Conservation (phyloP, 2,329 filamentous ascomycete genomes). For the Xylariaceae sp. region DNA sequence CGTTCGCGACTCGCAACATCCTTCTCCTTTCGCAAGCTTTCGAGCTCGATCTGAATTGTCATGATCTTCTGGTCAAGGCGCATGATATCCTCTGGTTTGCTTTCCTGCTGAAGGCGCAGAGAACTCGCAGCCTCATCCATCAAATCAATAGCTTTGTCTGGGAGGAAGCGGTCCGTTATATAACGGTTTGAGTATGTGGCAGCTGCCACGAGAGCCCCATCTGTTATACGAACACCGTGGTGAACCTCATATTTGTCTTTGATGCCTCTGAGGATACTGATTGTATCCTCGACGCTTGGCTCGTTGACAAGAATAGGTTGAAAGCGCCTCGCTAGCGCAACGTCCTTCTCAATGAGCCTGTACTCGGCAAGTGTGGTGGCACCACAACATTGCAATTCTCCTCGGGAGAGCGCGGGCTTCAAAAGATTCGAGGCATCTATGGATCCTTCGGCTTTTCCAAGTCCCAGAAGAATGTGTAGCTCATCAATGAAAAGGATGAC, state of each 20-base stretch:
- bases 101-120: conserved; percentile 88
- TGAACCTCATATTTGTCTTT: conserved; percentile 98
- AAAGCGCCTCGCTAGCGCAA: conserved; percentile 85
- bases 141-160: conserved; percentile 94
- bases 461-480: conserved; percentile 81
- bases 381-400: conserved; percentile 91
- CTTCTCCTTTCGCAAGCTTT: conserved; percentile 89
- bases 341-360: conserved; percentile 90
- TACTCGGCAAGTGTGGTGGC: conserved; percentile 94
- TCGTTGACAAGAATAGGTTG: conserved; percentile 94
- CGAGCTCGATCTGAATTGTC: conserved; percentile 94
- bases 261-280: conserved; percentile 92
- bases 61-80: conserved; percentile 91
- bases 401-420: conserved; percentile 88
- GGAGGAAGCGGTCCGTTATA: conserved; percentile 91
- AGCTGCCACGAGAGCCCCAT: conserved; percentile 85
- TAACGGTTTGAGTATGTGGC: conserved; percentile 92
- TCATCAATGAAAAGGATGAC: conserved; percentile 96
- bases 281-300: conserved; percentile 84
- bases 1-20: conserved; percentile 86
- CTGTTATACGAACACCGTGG: conserved; percentile 91
- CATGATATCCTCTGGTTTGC: conserved; percentile 92
- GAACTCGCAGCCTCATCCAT: conserved; percentile 95
- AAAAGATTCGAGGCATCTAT: conserved; percentile 94
- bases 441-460: conserved; percentile 92